Evolutionary conservation across 495 filamentous ascomycete species (phyloP).

Genomic region (Penicillium canariense): DNA sequence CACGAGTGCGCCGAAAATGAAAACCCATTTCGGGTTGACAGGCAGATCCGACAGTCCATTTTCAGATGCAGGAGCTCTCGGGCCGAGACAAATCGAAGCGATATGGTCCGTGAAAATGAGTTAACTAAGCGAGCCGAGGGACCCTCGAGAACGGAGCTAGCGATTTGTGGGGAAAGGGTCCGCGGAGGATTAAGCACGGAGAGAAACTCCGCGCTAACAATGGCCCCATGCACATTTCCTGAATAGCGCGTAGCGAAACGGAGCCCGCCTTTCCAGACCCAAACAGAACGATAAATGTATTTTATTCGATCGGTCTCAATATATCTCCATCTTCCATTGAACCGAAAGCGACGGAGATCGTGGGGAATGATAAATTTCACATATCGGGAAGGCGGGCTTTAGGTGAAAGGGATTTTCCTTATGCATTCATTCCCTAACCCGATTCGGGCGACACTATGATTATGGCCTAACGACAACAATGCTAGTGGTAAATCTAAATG

Average conservation of each 20-base stretch:
- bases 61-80: too few relatives aligned
- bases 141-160: constrained; percentile 11
- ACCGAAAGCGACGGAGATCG: not conserved
- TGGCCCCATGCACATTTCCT: not conserved
- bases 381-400: not conserved
- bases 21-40: too few relatives aligned
- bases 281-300: not conserved
- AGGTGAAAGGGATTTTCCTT: not conserved
- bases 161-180: constrained; percentile 23
- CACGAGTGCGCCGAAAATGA: too few relatives aligned
- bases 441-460: not conserved
- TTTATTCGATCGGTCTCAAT: not conserved
- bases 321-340: not conserved
- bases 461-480: too few relatives aligned
- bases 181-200: constrained; percentile 28
- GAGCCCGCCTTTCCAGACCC: not conserved
- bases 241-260: not conserved
- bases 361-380: not conserved
- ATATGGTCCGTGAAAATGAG: not conserved
- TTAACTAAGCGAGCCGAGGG: too few relatives aligned
- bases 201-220: constrained; percentile 18
- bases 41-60: too few relatives aligned
- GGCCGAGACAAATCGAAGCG: not conserved
- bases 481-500: not conserved
- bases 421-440: not conserved